phyloP scores from a whole-genome alignment of 345 rosid species.

The Camelina laxa region DNA sequence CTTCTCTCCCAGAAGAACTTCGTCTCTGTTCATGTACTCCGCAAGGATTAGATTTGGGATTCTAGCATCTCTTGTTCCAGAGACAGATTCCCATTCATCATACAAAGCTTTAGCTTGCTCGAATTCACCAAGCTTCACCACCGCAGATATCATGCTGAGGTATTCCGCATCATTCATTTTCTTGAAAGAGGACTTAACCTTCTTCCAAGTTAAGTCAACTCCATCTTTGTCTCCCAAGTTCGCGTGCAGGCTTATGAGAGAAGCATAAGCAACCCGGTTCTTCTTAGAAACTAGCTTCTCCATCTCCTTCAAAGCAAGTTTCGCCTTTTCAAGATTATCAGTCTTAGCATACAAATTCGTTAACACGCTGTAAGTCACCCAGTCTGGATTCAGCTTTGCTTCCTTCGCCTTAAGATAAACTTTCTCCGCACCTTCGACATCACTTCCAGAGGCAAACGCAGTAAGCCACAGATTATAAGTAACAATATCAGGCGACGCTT shows the following conservation, averaged over 20 bases:
- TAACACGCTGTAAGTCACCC: constrained; percentile 79
- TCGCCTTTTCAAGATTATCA: constrained; percentile 58
- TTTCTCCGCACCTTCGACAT: constrained; percentile 66
- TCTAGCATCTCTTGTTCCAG: constrained; percentile 63
- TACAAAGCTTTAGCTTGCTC: constrained; percentile 70
- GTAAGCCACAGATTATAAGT: constrained; percentile 77
- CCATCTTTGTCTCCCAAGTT: constrained; percentile 67
- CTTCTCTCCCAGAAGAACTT: constrained; percentile 58
- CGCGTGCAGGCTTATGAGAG: constrained; percentile 74
- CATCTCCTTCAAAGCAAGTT: constrained; percentile 75
- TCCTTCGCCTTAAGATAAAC: constrained; percentile 64
- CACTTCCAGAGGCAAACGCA: constrained; percentile 57
- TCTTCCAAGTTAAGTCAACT: constrained; percentile 69
- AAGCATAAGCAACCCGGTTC: constrained; percentile 63
- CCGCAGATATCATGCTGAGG: constrained; percentile 73
- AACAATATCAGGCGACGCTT: constrained; percentile 68
- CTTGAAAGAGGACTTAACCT: constrained; percentile 60
- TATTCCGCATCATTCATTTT: constrained; percentile 80
- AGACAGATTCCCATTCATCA: constrained; percentile 77
- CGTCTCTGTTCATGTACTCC: constrained; percentile 62
- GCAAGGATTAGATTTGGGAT: constrained; percentile 75
- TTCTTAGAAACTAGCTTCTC: constrained; percentile 72
- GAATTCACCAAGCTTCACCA: constrained; percentile 69
- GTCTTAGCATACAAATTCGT: constrained; percentile 65
- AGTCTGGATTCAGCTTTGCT: constrained; percentile 68